phyloP scores from a whole-genome alignment of 495 filamentous ascomycete genomes.

The Aspergillus bertholletiae region DNA sequence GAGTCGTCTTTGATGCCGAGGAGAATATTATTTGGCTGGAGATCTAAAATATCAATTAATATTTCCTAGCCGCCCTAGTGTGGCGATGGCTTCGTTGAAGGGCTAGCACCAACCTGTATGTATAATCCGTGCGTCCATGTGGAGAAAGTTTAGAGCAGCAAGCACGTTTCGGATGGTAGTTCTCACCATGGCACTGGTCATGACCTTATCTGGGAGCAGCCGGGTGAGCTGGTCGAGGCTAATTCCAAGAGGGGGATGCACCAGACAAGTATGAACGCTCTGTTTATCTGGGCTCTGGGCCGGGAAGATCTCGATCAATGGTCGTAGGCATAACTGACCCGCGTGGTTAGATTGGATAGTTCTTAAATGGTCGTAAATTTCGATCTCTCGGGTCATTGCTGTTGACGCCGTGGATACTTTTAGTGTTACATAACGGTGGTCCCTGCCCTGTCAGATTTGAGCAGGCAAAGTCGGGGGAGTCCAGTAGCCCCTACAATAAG shows the following conservation, averaged over 20 bases:
- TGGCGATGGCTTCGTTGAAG: background rate
- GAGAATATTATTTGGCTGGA: slow-evolving; percentile 29
- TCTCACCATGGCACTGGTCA: slow-evolving; percentile 16
- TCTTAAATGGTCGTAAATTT: slow-evolving; percentile 29
- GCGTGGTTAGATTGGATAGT: slow-evolving; percentile 23
- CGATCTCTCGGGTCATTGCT: slow-evolving; percentile 25
- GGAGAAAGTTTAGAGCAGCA: slow-evolving; percentile 38
- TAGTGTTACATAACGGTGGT: slow-evolving; percentile 27
- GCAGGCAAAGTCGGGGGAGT: slow-evolving; percentile 2
- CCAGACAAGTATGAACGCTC: slow-evolving; percentile 32
- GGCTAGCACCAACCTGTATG: slow-evolving; percentile 38
- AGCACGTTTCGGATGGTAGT: slow-evolving; percentile 27
- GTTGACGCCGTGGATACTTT: slow-evolving; percentile 25
- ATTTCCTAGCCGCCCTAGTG: background rate
- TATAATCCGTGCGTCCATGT: slow-evolving; percentile 36
- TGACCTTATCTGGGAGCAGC: slow-evolving; percentile 19
- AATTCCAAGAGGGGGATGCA: slow-evolving; percentile 37
- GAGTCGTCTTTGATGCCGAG: slow-evolving; percentile 28
- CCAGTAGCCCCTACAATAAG: slow-evolving; percentile 23
- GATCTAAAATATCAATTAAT: slow-evolving; percentile 14
- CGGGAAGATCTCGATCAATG: slow-evolving; percentile 32
- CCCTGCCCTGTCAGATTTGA: slow-evolving; percentile 18
- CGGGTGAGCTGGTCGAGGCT: slow-evolving; percentile 20
- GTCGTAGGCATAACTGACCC: slow-evolving; percentile 28
- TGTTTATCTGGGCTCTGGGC: slow-evolving; percentile 27